phyloP scores from a whole-genome alignment of 306 rosid species.

The Inga laurina region DNA sequence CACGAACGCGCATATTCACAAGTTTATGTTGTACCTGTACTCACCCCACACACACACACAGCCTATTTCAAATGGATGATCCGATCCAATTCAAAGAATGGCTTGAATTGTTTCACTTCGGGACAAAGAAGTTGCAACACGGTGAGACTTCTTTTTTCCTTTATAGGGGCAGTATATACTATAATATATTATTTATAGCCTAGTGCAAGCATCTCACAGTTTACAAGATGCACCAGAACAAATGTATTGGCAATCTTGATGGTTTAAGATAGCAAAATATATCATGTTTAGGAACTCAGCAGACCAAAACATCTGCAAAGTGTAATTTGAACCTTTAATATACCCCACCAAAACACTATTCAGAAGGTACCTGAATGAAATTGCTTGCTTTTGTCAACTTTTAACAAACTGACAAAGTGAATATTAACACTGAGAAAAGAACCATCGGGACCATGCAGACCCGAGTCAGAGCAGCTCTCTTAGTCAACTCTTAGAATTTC shows the following conservation, averaged over 20 bases:
- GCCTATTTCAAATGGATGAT: background rate
- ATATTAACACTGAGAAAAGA: background rate
- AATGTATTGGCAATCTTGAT: background rate
- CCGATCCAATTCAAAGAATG: background rate
- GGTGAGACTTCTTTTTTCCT: background rate
- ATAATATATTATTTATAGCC: background rate
- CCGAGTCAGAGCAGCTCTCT: background rate
- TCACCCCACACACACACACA: background rate
- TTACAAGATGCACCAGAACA: background rate
- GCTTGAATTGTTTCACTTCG: slow-evolving; percentile 3
- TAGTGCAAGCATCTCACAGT: background rate
- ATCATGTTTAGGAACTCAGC: background rate
- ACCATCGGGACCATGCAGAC: background rate
- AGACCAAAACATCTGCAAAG: background rate
- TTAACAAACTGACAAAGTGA: background rate
- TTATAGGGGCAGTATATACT: background rate
- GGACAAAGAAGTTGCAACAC: background rate
- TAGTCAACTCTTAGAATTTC: background rate
- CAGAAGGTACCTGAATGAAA: background rate
- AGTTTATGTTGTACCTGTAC: slow-evolving; percentile 6
- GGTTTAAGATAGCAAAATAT: background rate
- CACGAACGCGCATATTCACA: background rate
- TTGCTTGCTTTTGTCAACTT: slow-evolving; percentile 8
- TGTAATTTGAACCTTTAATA: background rate
- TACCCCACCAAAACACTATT: background rate